Percentiles rank a stretch among this genome's conserved stretches.
Conservation (phyloP, 805 yeast genomes). For the Lachancea dasiensis region DNA sequence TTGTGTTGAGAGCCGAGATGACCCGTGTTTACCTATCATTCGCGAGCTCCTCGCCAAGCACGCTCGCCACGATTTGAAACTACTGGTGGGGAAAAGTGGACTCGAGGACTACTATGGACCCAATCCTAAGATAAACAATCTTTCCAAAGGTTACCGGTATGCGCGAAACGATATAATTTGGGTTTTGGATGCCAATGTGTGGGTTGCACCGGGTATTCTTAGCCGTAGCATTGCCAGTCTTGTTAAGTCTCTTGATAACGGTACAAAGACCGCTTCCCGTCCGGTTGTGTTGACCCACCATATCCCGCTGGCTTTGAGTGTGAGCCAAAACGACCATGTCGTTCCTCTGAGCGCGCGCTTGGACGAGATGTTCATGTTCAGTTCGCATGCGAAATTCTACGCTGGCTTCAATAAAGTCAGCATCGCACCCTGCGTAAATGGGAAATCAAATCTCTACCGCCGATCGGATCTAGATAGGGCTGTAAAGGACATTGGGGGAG, state of each 20-base stretch:
- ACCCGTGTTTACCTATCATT: slow-evolving; percentile 60
- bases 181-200: slow-evolving; percentile 83
- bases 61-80: slow-evolving; percentile 51
- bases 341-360: slow-evolving; percentile 54
- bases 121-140: slow-evolving; percentile 82
- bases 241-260: slow-evolving; percentile 47
- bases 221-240: slow-evolving; percentile 54
- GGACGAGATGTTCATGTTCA: slow-evolving; percentile 79
- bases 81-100: slow-evolving; percentile 45
- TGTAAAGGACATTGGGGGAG: slow-evolving; percentile 38
- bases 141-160: slow-evolving; percentile 67
- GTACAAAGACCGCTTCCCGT: slow-evolving; percentile 31
- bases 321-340: slow-evolving; percentile 15
- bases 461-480: slow-evolving; percentile 57
- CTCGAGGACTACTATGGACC: slow-evolving; percentile 58
- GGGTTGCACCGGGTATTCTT: slow-evolving; percentile 63
- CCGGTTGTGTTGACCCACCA: slow-evolving; percentile 73
- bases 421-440: slow-evolving; percentile 86
- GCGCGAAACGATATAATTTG: slow-evolving; percentile 74
- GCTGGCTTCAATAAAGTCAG: slow-evolving; percentile 67
- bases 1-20: slow-evolving; percentile 60
- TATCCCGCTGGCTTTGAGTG: slow-evolving; percentile 59
- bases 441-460: slow-evolving; percentile 76
- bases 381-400: slow-evolving; percentile 83
- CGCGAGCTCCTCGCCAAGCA: slow-evolving; percentile 43